Conservation (phyloP, 495 filamentous ascomycete genomes). For the Physcia stellaris region DNA sequence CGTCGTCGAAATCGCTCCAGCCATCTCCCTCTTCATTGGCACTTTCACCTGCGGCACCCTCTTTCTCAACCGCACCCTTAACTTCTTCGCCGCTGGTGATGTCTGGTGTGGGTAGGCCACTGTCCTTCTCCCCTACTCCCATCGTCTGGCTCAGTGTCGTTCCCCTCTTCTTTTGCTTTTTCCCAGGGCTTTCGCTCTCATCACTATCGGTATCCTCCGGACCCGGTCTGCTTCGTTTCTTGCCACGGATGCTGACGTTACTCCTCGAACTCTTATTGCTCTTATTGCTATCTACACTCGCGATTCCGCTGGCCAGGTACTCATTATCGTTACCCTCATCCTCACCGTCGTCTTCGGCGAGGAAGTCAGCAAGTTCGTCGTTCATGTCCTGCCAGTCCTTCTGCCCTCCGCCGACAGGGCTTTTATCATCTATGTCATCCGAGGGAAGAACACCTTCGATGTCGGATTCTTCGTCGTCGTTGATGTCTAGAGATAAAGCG, state of each 20-base stretch:
- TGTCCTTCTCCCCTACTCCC: conserved; percentile 21
- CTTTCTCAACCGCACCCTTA: conserved; percentile 20
- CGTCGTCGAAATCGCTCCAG: conserved; percentile 11
- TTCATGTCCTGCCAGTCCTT: conserved; percentile 52
- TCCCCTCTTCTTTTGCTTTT: conserved; percentile 22
- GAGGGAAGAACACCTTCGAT: conserved; percentile 8
- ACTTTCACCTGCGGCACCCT: conserved; percentile 3
- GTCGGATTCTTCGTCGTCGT: conserved; percentile 11
- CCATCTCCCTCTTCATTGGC: conserved; percentile 11
- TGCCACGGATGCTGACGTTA: conserved; percentile 15
- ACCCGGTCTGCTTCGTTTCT: conserved; percentile 30
- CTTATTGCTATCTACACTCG: conserved; percentile 7
- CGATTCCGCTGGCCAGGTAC: conserved; percentile 19
- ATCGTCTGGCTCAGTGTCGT: conserved; percentile 23
- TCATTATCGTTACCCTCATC: conserved; percentile 35
- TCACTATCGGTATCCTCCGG: conserved; percentile 22
- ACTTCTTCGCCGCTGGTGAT: conserved; percentile 39
- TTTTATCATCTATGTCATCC: conserved; percentile 32
- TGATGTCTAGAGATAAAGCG: conserved; percentile 28
- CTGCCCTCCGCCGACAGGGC: conserved; percentile 38
- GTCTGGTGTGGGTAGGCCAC: conserved; percentile 35
- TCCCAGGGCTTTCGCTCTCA: conserved; percentile 20
- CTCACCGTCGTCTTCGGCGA: conserved; percentile 51
- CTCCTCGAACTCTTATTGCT: conserved; percentile 2
- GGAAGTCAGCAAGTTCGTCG: conserved; percentile 66